phyloP scores from a whole-genome alignment of 2,329 filamentous ascomycete genomes.

The Botrytis elliptica region DNA sequence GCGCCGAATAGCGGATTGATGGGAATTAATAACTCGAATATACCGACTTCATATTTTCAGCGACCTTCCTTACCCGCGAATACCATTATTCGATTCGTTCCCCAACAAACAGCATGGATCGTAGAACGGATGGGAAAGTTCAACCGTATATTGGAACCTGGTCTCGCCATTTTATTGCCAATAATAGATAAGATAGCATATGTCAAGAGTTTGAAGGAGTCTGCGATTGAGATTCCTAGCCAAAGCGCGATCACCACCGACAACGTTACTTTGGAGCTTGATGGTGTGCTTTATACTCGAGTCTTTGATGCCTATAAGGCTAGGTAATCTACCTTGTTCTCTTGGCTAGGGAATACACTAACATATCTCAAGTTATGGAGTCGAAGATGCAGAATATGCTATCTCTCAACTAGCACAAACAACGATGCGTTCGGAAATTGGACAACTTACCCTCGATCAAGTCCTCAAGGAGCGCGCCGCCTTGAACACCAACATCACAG shows the following conservation, averaged over 20 bases:
- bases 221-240: slow-evolving; percentile 92
- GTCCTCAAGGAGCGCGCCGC: slow-evolving; percentile 95
- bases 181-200: slow-evolving; percentile 96
- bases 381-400: slow-evolving; percentile 97
- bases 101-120: slow-evolving; percentile 99
- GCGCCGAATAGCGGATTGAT: slow-evolving; percentile 36
- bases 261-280: slow-evolving; percentile 94
- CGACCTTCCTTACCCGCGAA: slow-evolving; percentile 77
- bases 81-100: slow-evolving; percentile 92
- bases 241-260: slow-evolving; percentile 98
- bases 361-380: slow-evolving; percentile 70
- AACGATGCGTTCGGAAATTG: slow-evolving; percentile 98
- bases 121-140: slow-evolving; percentile 99
- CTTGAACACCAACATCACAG: slow-evolving; percentile 97
- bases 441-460: slow-evolving; percentile 92
- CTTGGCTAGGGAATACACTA: neutral
- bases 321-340: slow-evolving; percentile 57
- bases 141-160: slow-evolving; percentile 87
- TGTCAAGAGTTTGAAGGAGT: slow-evolving; percentile 95
- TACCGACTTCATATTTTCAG: slow-evolving; percentile 77
- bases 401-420: slow-evolving; percentile 98
- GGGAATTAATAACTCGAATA: slow-evolving; percentile 40
- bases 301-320: slow-evolving; percentile 99
- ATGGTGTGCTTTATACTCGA: slow-evolving; percentile 91
- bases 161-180: slow-evolving; percentile 82